A percentile compares a stretch with the other conserved stretches of the same genome.
phyloP scores from a whole-genome alignment of 116 monocot genomes.

The Phalaenopsis hybrid region DNA sequence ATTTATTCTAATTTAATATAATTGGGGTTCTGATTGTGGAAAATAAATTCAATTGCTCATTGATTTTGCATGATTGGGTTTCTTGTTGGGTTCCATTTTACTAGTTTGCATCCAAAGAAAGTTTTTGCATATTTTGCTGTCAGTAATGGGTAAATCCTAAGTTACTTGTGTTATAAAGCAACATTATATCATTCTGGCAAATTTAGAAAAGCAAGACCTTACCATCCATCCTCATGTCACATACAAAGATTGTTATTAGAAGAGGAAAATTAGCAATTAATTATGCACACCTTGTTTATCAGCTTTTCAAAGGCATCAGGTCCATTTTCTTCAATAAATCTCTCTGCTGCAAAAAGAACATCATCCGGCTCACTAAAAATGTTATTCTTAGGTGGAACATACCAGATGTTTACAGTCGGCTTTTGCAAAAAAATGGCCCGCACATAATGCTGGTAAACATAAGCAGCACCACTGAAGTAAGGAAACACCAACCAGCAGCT shows the following conservation, averaged over 20 bases:
- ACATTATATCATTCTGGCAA: too few relatives aligned
- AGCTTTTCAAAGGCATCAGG: slow-evolving; percentile 68
- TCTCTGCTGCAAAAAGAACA: slow-evolving; percentile 55
- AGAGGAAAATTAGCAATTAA: neutral
- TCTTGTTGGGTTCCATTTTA: too few relatives aligned
- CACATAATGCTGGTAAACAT: slow-evolving; percentile 77
- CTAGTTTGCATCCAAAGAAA: too few relatives aligned
- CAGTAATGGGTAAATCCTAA: too few relatives aligned
- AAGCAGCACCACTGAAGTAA: slow-evolving; percentile 83
- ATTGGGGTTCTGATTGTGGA: too few relatives aligned
- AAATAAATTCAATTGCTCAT: too few relatives aligned
- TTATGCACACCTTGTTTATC: slow-evolving; percentile 43
- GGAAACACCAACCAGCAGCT: slow-evolving; percentile 86
- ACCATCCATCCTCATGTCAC: neutral
- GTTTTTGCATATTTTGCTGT: too few relatives aligned
- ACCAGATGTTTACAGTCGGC: slow-evolving; percentile 57
- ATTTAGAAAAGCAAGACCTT: neutral
- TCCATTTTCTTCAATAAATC: slow-evolving; percentile 68
- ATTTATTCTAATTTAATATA: too few relatives aligned
- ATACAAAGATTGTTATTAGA: too few relatives aligned
- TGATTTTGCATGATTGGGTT: too few relatives aligned
- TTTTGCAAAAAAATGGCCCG: slow-evolving; percentile 46
- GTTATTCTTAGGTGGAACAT: slow-evolving; percentile 41
- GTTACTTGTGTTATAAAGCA: too few relatives aligned
- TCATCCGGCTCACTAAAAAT: slow-evolving; percentile 46